These are phyloP conservation scores for Amanita exitialis DNA, from an alignment of 768 basidiomycete species.

Conservation along the genomic window DNA sequence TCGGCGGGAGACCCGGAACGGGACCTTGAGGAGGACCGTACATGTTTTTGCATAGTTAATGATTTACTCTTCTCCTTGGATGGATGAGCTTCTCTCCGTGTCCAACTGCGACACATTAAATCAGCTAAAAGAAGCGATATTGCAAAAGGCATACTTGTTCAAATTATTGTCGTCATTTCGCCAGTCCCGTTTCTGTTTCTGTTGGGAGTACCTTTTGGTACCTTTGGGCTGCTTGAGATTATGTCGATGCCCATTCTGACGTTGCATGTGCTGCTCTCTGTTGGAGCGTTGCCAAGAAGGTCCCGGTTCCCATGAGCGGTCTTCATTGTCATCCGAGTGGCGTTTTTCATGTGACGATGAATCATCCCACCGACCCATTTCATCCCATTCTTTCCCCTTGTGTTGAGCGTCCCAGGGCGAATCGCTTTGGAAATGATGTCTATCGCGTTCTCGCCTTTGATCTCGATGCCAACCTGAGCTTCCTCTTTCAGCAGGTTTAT, in stretches of 20 bases:
- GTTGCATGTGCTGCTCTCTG: slow-evolving; percentile 27
- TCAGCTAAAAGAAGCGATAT: neutral
- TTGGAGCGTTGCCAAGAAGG: slow-evolving; percentile 52
- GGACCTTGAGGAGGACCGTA: slow-evolving; percentile 44
- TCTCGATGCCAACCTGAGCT: slow-evolving; percentile 26
- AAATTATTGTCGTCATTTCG: slow-evolving; percentile 52
- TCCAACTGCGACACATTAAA: slow-evolving; percentile 41
- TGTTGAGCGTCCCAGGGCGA: slow-evolving; percentile 47
- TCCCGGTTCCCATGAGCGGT: slow-evolving; percentile 67
- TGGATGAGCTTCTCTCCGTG: slow-evolving; percentile 40
- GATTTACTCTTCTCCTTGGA: slow-evolving; percentile 27
- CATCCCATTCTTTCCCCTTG: slow-evolving; percentile 31
- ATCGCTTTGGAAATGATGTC: slow-evolving; percentile 30
- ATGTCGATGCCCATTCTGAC: slow-evolving; percentile 26
- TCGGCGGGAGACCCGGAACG: slow-evolving; percentile 53
- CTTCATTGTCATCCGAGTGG: slow-evolving; percentile 22
- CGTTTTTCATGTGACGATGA: slow-evolving; percentile 18
- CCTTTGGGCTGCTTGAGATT: slow-evolving; percentile 21
- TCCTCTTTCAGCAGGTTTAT: slow-evolving; percentile 22
- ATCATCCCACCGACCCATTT: slow-evolving; percentile 17
- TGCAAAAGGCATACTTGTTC: slow-evolving; percentile 52
- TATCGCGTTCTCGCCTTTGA: slow-evolving; percentile 28
- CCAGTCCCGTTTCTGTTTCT: slow-evolving; percentile 38
- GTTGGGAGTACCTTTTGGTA: slow-evolving; percentile 23
- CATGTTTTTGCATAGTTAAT: slow-evolving; percentile 34